Conservation (phyloP, 2,329 filamentous ascomycete genomes). For the Drechslerella stenobrocha region DNA sequence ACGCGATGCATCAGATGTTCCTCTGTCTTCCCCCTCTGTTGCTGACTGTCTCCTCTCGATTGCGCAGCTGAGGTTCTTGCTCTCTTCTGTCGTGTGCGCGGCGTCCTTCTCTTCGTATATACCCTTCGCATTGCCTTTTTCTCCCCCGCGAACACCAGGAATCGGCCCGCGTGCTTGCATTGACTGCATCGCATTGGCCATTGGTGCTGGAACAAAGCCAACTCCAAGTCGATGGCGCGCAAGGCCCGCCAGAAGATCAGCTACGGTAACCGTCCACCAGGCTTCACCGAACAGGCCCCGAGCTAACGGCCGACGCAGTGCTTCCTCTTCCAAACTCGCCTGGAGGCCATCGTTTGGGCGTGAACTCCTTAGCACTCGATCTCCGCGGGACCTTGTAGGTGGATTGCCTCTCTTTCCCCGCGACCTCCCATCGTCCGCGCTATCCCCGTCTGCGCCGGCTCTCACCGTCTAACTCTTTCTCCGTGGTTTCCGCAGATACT, state of each 20-base stretch:
- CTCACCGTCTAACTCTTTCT: conserved; percentile 33
- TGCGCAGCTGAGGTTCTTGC: neutral
- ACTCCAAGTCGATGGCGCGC: conserved; percentile 62
- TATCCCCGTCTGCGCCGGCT: conserved; percentile 9
- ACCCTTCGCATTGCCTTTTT: conserved; percentile 9
- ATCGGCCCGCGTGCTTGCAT: neutral
- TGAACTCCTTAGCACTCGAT: conserved; percentile 92
- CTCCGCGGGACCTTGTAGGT: conserved; percentile 82
- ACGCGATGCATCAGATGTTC: conserved; percentile 14
- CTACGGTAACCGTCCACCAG: conserved; percentile 61
- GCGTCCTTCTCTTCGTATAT: neutral
- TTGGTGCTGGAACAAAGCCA: neutral
- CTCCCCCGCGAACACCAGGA: neutral
- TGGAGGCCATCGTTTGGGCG: conserved; percentile 86
- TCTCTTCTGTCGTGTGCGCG: too few relatives aligned
- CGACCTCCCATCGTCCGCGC: conserved; percentile 14
- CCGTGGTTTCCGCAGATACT: conserved; percentile 69
- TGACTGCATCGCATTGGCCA: conserved; percentile 1
- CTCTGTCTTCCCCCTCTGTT: conserved; percentile 1
- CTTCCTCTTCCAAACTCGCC: conserved; percentile 72
- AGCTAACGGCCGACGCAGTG: conserved; percentile 58
- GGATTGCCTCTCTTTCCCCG: conserved; percentile 8
- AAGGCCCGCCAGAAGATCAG: conserved; percentile 72
- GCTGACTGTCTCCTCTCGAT: conserved; percentile 6
- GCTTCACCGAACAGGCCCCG: conserved; percentile 12